Evolutionary conservation across 345 rosid species (phyloP), one percentile per base, ranked within the genome.

Genomic region (Pugionium cornutum): DNA sequence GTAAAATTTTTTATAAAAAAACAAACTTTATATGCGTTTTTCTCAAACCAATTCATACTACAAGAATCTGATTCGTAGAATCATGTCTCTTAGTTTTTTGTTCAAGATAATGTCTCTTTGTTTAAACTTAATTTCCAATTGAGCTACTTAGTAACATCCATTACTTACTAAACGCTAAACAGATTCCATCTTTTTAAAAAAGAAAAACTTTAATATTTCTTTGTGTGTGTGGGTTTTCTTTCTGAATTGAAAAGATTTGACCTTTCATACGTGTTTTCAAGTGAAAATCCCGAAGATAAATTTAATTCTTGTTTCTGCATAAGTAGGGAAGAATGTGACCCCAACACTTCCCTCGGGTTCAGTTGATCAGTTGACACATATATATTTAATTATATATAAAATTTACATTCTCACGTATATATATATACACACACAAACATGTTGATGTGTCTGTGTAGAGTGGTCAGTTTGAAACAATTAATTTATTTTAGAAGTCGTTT

Each of bases 201-300:
- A 1, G 6, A 5, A 36, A 2, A 36, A 36, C 6, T 4, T 36
- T 36, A 1, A 36, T 36, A 3, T 36, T 1, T 36, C 10, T 42
- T 42, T 42, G 25, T 46, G 3, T 26, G 11, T 67, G 8, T 34
- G 27, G 62, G 5, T 51, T 40, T 50, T 68, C 44, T 50, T 51
- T 69, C 60, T 1, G 49, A 67, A 46, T 30, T 64, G 68, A 64
- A 64, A 64, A 66, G 70, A 66, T 66, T 68, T 68, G 73, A 68
- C 73, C 37, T 69, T 51, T 69, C 67, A 69, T 60, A 60, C 37
- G 73, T 7, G 33, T 60, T 68, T 64, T 58, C 9, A 39, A 39
- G 42, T 39, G 42, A 39, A 39, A 39, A 39, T 39, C 42, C 42
- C 42, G 42, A 40, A 40, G 44, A 40, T n/a, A 40, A 36, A 5